Percentiles rank a stretch among this genome's conserved stretches.
phyloP scores from a whole-genome alignment of 192 early-diverging fungal genomes.

The Funneliformis mosseae region DNA sequence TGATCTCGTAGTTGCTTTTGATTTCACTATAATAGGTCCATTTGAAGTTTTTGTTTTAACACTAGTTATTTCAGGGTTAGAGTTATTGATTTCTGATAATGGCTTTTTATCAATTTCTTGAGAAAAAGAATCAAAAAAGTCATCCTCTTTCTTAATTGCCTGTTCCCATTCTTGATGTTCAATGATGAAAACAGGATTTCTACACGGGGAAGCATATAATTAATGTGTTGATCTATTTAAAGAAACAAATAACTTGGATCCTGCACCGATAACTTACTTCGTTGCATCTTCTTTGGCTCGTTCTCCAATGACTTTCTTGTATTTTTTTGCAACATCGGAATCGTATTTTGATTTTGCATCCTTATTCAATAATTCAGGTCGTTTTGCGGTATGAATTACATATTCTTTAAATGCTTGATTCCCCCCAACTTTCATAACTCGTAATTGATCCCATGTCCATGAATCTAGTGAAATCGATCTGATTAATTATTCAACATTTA shows the following conservation, averaged over 20 bases:
- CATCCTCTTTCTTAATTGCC: constrained; percentile 2
- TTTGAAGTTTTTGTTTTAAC: background rate
- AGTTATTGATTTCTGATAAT: background rate
- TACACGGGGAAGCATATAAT: background rate
- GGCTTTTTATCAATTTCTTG: constrained; percentile 8
- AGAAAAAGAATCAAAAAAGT: constrained; percentile 32
- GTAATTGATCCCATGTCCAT: constrained; percentile 93
- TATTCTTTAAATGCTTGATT: constrained; percentile 82
- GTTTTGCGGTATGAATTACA: constrained; percentile 62
- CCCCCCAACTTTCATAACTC: constrained; percentile 87
- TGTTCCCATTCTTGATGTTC: constrained; percentile 21
- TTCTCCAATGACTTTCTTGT: constrained; percentile 77
- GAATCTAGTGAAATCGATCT: constrained; percentile 88
- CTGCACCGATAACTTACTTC: constrained; percentile 34
- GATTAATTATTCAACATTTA: background rate
- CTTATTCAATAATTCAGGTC: constrained; percentile 45
- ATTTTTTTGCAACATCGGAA: constrained; percentile 67
- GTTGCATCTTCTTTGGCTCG: constrained; percentile 71
- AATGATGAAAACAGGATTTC: constrained; percentile 10
- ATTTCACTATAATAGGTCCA: background rate
- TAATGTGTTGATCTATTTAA: background rate
- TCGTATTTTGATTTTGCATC: constrained; percentile 88
- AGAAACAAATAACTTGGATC: background rate
- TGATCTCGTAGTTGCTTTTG: constrained; percentile 9
- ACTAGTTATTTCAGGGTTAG: background rate